A percentile compares a stretch with the other conserved stretches of the same genome.
Conservation (phyloP, 768 basidiomycete species). For the Agrocybe chaxingu region DNA sequence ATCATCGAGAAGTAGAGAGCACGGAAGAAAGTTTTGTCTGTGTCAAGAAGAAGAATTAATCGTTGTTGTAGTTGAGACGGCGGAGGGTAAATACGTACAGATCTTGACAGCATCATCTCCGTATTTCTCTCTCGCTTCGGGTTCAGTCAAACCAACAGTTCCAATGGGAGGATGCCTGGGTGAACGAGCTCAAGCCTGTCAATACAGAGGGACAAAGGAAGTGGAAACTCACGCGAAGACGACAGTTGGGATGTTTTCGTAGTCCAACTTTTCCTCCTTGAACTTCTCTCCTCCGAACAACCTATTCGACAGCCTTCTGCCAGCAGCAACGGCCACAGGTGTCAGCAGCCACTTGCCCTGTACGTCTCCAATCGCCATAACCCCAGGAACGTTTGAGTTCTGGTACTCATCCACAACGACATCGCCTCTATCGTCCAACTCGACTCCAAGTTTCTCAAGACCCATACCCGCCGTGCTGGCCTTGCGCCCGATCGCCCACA, state of each 20-base stretch:
- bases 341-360: conserved; percentile 91
- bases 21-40: conserved; percentile 79
- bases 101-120: conserved; percentile 87
- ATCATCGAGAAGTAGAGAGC: conserved; percentile 93
- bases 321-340: conserved; percentile 97
- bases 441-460: conserved; percentile 72
- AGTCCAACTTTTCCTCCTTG: conserved; percentile 84
- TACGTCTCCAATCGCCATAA: conserved; percentile 90
- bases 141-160: conserved; percentile 92
- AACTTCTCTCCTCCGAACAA: conserved; percentile 85
- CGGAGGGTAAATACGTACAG: conserved; percentile 49
- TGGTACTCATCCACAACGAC: conserved; percentile 91
- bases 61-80: background rate
- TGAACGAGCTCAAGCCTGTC: background rate
- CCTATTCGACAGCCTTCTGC: conserved; percentile 82
- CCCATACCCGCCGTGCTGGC: conserved; percentile 78
- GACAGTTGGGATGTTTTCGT: conserved; percentile 90
- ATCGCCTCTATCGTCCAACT: conserved; percentile 77
- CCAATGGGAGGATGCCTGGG: conserved; percentile 91
- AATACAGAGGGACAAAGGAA: background rate
- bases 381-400: conserved; percentile 64
- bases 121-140: conserved; percentile 83
- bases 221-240: conserved; percentile 82
- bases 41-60: background rate
- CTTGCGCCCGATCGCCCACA: conserved; percentile 95